Conservation (phyloP, 148 eudicot genomes). For the Rhododendron kiyosumense region DNA sequence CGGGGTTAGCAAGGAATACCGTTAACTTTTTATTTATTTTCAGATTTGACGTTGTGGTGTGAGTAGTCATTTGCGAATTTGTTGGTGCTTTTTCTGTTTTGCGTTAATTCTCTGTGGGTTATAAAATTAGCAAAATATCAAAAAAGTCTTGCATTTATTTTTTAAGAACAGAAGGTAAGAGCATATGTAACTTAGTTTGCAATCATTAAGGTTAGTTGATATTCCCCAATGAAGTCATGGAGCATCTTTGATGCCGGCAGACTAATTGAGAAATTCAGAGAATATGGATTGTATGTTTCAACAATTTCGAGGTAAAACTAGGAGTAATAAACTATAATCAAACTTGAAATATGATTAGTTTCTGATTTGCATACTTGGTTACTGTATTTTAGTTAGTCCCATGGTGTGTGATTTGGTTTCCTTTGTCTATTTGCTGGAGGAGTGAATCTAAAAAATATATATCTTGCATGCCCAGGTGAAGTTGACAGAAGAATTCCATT, state of each 20-base stretch:
- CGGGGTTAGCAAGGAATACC: background rate
- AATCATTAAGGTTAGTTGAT: background rate
- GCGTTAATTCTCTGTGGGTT: background rate
- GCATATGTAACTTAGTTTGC: background rate
- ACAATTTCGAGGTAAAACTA: background rate
- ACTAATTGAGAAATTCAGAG: background rate
- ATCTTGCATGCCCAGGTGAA: constrained; percentile 54
- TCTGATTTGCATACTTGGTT: background rate
- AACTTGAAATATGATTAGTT: background rate
- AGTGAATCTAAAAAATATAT: background rate
- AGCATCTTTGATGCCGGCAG: background rate
- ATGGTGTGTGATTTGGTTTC: background rate
- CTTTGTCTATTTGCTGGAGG: background rate
- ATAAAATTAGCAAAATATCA: background rate
- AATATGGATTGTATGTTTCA: background rate
- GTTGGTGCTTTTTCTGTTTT: background rate
- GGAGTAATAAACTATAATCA: background rate
- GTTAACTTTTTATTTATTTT: background rate
- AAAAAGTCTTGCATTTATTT: background rate
- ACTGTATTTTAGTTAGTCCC: background rate
- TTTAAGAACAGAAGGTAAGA: background rate
- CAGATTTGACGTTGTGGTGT: background rate
- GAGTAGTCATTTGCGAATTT: background rate
- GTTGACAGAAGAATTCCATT: constrained; percentile 81
- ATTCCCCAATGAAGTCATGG: background rate